A percentile compares a stretch with the other conserved stretches of the same genome.
Conservation (phyloP, 2,329 filamentous ascomycete species). For the Podosphaera fusca region DNA sequence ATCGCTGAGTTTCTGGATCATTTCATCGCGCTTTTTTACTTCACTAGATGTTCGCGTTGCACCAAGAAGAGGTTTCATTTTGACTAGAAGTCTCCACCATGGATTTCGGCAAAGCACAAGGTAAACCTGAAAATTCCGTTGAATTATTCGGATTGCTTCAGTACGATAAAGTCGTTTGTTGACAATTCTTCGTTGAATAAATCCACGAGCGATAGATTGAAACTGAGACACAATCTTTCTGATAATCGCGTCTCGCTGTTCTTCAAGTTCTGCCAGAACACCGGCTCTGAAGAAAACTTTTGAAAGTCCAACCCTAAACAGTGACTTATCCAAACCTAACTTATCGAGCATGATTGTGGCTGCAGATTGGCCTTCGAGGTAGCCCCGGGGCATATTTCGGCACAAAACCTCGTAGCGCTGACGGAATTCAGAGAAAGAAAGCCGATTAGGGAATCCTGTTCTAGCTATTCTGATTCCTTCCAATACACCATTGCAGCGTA, state of each 20-base stretch:
- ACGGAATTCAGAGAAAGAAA: constrained; percentile 82
- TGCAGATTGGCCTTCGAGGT: constrained; percentile 71
- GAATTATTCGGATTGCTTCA: constrained; percentile 84
- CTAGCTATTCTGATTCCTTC: constrained; percentile 93
- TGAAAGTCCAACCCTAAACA: constrained; percentile 83
- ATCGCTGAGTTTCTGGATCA: constrained; percentile 67
- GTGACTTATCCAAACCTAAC: constrained; percentile 58
- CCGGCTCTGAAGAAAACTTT: constrained; percentile 97
- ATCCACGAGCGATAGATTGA: constrained; percentile 78
- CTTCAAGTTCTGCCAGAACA: constrained; percentile 87
- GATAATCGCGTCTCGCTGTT: constrained; percentile 79
- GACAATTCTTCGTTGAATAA: constrained; percentile 64
- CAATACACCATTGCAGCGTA: constrained; percentile 98
- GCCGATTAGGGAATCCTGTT: constrained; percentile 85
- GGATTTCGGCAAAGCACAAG: constrained; percentile 74
- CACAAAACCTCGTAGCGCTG: constrained; percentile 92
- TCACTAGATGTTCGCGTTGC: constrained; percentile 79
- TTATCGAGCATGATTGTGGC: constrained; percentile 75
- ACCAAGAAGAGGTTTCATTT: constrained; percentile 86
- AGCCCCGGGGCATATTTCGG: constrained; percentile 65
- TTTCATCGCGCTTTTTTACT: constrained; percentile 84
- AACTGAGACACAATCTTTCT: constrained; percentile 84
- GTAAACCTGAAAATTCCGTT: constrained; percentile 83
- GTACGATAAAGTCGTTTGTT: constrained; percentile 87
- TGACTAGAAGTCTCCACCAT: constrained; percentile 90